These are phyloP conservation scores for Mycosphaerella sp. DNA, from an alignment of 2,329 filamentous ascomycete species.

Conservation along the genomic window DNA sequence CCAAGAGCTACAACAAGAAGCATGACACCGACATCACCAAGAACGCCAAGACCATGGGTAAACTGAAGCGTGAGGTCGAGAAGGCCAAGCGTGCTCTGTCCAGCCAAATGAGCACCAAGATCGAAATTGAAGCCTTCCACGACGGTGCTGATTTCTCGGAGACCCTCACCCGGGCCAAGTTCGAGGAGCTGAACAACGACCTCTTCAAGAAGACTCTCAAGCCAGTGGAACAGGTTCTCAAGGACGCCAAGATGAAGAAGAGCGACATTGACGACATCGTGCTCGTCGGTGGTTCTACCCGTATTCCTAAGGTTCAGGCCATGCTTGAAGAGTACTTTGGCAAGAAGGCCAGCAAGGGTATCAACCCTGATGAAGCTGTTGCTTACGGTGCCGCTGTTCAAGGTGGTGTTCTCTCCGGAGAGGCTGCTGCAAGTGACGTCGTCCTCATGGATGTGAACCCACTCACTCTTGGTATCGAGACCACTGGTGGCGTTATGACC, in stretches of 20 bases:
- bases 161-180: conserved; percentile 97
- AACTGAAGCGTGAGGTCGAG: conserved; percentile 98
- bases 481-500: conserved; percentile 95
- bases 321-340: conserved; percentile 96
- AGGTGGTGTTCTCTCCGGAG: conserved; percentile 87
- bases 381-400: conserved; percentile 97
- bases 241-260: conserved; percentile 98
- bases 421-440: conserved; percentile 81
- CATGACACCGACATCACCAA: conserved; percentile 85
- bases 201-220: conserved; percentile 99
- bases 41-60: conserved; percentile 97
- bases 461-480: conserved; percentile 96
- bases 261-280: conserved; percentile 92
- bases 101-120: conserved; percentile 39
- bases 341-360: conserved; percentile 98
- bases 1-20: conserved; percentile 99
- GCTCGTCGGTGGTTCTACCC: conserved; percentile 94
- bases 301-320: conserved; percentile 95
- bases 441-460: conserved; percentile 94
- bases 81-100: conserved; percentile 95
- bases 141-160: conserved; percentile 97
- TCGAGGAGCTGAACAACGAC: conserved; percentile 98
- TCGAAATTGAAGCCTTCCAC: conserved; percentile 93
- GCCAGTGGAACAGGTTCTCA: conserved; percentile 96
- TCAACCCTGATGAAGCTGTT: conserved; percentile 98